Conservation (phyloP, 164 flowering plant genomes). For the Macadamia integrifolia region DNA sequence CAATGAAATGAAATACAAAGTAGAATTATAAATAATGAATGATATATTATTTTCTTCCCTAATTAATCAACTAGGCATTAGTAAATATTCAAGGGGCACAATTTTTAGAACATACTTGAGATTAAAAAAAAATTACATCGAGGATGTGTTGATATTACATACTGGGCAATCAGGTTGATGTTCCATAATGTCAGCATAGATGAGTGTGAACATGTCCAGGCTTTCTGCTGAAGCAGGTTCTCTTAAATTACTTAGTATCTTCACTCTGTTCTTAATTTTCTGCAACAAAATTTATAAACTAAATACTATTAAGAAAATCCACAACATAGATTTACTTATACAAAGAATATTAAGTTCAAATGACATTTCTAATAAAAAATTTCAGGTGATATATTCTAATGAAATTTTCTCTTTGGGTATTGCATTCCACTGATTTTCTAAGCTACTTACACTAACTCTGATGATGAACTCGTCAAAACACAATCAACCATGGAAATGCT, state of each 20-base stretch:
- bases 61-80: too few species aligned
- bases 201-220: slow-evolving; percentile 89
- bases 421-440: too few species aligned
- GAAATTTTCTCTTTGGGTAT: neutral
- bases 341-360: too few species aligned
- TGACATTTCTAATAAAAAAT: neutral
- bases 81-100: too few species aligned
- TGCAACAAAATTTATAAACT: slow-evolving; percentile 23
- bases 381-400: neutral
- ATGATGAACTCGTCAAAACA: too few species aligned
- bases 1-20: too few species aligned
- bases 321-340: too few species aligned
- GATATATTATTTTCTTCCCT: too few species aligned
- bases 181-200: slow-evolving; percentile 88
- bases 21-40: too few species aligned
- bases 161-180: slow-evolving; percentile 98
- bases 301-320: neutral
- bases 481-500: too few species aligned
- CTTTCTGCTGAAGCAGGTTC: slow-evolving; percentile 99
- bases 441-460: too few species aligned
- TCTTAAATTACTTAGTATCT: slow-evolving; percentile 74
- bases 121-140: neutral
- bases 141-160: slow-evolving; percentile 18
- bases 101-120: too few species aligned
- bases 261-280: slow-evolving; percentile 92